A percentile compares a stretch with the other conserved stretches of the same genome.
phyloP scores from a whole-genome alignment of 2,329 filamentous ascomycete species.

The Penicillium freii region DNA sequence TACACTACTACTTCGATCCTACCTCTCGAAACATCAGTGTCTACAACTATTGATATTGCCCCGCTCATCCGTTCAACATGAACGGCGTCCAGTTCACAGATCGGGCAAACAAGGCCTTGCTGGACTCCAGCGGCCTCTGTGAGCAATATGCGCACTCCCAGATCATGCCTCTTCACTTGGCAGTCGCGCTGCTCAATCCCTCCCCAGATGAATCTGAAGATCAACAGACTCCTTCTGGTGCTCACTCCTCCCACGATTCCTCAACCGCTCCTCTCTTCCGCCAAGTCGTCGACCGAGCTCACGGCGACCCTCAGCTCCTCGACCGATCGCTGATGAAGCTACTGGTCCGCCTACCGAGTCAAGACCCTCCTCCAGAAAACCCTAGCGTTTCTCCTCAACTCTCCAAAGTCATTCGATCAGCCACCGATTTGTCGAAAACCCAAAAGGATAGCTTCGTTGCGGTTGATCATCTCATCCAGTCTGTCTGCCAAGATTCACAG shows the following conservation, averaged over 20 bases:
- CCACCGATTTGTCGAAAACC: conserved; percentile 89
- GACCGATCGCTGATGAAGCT: conserved; percentile 88
- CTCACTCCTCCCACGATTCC: conserved; percentile 64
- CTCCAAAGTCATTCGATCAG: conserved; percentile 75
- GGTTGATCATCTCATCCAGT: conserved; percentile 88
- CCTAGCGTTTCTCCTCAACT: conserved; percentile 80
- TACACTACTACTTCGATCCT: not conserved
- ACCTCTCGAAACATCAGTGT: not conserved
- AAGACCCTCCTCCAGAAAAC: conserved; percentile 90
- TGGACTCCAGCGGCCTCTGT: conserved; percentile 82
- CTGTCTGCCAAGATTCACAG: conserved; percentile 72
- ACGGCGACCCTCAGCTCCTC: conserved; percentile 86
- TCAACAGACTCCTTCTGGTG: conserved; percentile 58
- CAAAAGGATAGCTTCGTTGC: conserved; percentile 96
- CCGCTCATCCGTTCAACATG: conserved; percentile 32
- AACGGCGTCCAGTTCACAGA: conserved; percentile 75
- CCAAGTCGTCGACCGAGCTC: conserved; percentile 89
- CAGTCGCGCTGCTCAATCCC: conserved; percentile 55
- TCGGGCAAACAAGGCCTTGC: conserved; percentile 81
- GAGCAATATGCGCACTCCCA: conserved; percentile 90
- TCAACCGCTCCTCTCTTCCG: conserved; percentile 76
- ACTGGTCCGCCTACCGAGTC: conserved; percentile 85
- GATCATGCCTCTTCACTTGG: conserved; percentile 84
- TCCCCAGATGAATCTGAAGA: conserved; percentile 65
- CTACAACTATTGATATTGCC: conserved; percentile 3